Evolutionary conservation across 2,329 filamentous ascomycete genomes (phyloP), one percentile per base, ranked within the genome.

Genomic region (Fusarium staphyleae): DNA sequence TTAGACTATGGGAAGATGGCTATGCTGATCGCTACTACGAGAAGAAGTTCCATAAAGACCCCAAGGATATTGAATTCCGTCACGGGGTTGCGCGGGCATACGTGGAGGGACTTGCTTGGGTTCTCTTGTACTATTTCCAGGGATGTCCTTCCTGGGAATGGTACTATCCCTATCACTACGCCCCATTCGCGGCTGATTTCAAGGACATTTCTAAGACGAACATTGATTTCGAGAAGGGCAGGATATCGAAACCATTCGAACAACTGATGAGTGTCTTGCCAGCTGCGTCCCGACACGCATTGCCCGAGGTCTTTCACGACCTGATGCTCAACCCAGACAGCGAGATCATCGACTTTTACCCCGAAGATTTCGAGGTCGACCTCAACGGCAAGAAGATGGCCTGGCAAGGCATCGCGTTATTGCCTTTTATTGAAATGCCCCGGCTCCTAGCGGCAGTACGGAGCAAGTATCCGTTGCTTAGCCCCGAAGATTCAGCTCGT

Each of bases 161-260:
- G 95, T 99, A 95, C 72, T 99, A 97, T 70, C 95, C 95, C 1
- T 96, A 98, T 69, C 95, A 99, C 71, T 99, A 99, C 71, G 96
- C 95, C 1, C 95, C 96, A 3, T 99, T 99, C 71, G 95, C 95
- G 3, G 90, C 92, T 45, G 95, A 99, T 73, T 99, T 99, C 72
- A 87, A 89, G 52, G 87, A 93, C 49, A 81, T 99, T 37, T 84
- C 81, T 45, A 87, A 91, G 63, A 86, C 96, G 80, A 81, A 89
- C 26, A 85, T 96, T 61, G 78, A 82, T 14, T 99, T 99, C 65
- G 83, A 91, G 52, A 91, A 93, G 72, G 93, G 93, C 10, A 85
- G 81, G 41, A 90, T 91, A 4, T 97, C 96, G 65, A 89, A 82
- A 63, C 96, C 95, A 0, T 99, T 96, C 70, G 95, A 99, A 75